These are phyloP conservation scores for Rhododendron griersonianum DNA, from an alignment of 148 eudicot species.

Conservation along the genomic window DNA sequence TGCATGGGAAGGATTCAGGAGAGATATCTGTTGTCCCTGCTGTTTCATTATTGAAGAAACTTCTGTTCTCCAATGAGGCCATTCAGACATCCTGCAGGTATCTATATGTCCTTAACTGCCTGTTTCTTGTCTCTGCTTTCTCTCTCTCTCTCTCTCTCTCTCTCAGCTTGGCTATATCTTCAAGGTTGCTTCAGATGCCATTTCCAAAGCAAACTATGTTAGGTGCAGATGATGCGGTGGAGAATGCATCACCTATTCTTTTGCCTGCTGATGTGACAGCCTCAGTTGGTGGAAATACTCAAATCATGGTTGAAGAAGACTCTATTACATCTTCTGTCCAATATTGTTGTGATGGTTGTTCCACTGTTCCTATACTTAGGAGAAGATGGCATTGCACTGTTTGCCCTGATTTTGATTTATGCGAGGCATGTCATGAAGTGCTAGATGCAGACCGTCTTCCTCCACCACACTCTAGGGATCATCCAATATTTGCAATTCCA, in stretches of 20 bases:
- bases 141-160: constrained; percentile 6
- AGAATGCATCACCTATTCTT: constrained; percentile 52
- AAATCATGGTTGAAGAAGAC: constrained; percentile 92
- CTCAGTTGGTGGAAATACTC: constrained; percentile 61
- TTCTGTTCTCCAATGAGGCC: constrained; percentile 87
- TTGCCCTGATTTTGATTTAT: constrained; percentile 98
- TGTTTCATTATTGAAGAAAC: constrained; percentile 65
- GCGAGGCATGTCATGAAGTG: constrained; percentile 95
- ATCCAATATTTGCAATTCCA: constrained; percentile 94
- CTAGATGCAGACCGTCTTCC: constrained; percentile 85
- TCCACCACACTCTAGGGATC: constrained; percentile 95
- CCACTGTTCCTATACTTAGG: constrained; percentile 90
- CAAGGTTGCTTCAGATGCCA: constrained; percentile 98
- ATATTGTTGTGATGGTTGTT: constrained; percentile 98
- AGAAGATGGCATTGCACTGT: constrained; percentile 95
- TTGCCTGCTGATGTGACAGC: constrained; percentile 41
- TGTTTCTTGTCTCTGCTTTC: constrained; percentile 1
- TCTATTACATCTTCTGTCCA: constrained; percentile 92
- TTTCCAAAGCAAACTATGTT: constrained; percentile 98
- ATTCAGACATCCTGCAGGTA: constrained; percentile 99
- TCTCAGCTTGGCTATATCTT: constrained; percentile 92
- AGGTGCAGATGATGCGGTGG: constrained; percentile 70
- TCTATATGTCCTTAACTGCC: background rate
- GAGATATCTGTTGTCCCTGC: constrained; percentile 76
- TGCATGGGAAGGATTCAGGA: constrained; percentile 65